phyloP scores from a whole-genome alignment of 129 eudicot species.

The Escallonia herrerae region DNA sequence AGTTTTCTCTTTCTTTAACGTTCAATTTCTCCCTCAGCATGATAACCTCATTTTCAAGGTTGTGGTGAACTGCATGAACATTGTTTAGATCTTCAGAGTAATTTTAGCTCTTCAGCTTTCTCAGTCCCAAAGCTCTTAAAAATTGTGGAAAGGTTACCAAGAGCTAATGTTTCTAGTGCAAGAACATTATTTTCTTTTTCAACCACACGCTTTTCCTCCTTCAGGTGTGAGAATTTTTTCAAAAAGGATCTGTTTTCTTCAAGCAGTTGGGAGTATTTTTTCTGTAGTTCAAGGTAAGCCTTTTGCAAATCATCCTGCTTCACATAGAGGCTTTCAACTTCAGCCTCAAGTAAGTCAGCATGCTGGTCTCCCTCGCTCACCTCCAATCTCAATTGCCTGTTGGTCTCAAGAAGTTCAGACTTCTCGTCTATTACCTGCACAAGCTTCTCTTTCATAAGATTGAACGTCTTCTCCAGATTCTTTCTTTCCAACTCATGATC shows the following conservation, averaged over 20 bases:
- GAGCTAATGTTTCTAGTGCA: constrained; percentile 26
- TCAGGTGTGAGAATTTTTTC: constrained; percentile 21
- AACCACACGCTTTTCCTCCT: constrained; percentile 33
- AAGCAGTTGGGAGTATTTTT: constrained; percentile 22
- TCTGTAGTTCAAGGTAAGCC: constrained; percentile 19
- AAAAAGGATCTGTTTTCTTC: constrained; percentile 31
- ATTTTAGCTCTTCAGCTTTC: constrained; percentile 29
- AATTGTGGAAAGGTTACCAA: constrained; percentile 25
- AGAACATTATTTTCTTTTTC: constrained; percentile 27
- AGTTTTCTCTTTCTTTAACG: constrained; percentile 40
- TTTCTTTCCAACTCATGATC: constrained; percentile 49
- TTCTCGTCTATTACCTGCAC: constrained; percentile 48
- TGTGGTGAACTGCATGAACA: constrained; percentile 23
- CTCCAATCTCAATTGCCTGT: constrained; percentile 29
- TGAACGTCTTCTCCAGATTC: constrained; percentile 22
- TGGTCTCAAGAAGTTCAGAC: constrained; percentile 34
- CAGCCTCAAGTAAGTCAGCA: constrained; percentile 17
- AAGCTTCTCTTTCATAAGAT: constrained; percentile 7
- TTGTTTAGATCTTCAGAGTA: constrained; percentile 33
- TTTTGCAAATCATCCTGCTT: constrained; percentile 29
- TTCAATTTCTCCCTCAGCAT: constrained; percentile 27
- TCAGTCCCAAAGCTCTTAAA: constrained; percentile 35
- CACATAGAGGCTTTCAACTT: constrained; percentile 24
- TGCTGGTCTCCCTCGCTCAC: constrained; percentile 21
- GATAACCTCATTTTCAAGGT: constrained; percentile 37